phyloP scores from a whole-genome alignment of 2,329 filamentous ascomycete genomes.

The Aspergillus flavus region DNA sequence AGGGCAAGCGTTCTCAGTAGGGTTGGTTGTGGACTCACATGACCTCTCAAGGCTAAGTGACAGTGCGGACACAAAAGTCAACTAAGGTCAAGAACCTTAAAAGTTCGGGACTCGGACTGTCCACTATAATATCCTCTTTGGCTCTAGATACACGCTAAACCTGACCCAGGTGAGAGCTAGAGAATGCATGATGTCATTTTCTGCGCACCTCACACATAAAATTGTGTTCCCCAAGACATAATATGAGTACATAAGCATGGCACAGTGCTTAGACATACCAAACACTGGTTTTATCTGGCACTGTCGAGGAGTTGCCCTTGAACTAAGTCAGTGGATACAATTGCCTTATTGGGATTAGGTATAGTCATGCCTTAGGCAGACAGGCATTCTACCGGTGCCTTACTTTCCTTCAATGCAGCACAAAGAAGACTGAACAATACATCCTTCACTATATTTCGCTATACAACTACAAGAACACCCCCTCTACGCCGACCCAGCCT shows the following conservation, averaged over 20 bases:
- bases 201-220: too few species aligned
- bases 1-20: too few species aligned
- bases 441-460: neutral
- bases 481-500: neutral
- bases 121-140: too few species aligned
- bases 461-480: neutral
- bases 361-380: neutral
- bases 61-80: too few species aligned
- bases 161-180: too few species aligned
- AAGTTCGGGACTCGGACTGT: too few species aligned
- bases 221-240: neutral
- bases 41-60: too few species aligned
- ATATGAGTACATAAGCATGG: neutral
- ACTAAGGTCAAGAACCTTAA: too few species aligned
- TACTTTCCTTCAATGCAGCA: too few species aligned
- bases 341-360: neutral
- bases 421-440: neutral
- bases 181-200: neutral
- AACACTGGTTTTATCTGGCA: neutral
- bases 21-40: too few species aligned
- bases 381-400: neutral
- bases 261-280: neutral
- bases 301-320: too few species aligned
- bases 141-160: too few species aligned
- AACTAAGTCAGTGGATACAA: neutral